Base-by-base conservation (phyloP, 345 rosid genomes). In the Hibiscus tridactylites region DNA sequence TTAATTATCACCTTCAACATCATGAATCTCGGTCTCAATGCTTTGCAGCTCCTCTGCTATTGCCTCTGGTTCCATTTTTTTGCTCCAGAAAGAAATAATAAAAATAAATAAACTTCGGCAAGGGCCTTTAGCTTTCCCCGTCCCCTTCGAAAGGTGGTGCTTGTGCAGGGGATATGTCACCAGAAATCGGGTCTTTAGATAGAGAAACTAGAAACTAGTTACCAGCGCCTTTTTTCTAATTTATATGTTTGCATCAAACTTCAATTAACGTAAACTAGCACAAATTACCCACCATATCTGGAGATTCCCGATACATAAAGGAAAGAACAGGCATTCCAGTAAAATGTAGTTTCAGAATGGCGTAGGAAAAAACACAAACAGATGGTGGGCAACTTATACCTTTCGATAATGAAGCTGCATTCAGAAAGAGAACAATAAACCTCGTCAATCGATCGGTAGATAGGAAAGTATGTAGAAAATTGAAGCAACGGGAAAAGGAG, bases 21-120 rank as follows among this genome's bases (percentile, higher is more conserved):
- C 86, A 5, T 78, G 85, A 65, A 92, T 71, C 75, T 92, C 87
- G 10, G 75, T 47, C 65, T 88, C 96, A 56, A 92, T 81, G 42
- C 28, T 76, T 33, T 77, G 81, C 65, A 92, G 92, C 80, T 90
- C 96, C 67, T 83, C 84, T 33, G 80, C 37, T 76, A 89, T 78
- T 46, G 78, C 86, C 44, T 79, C 88, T 0, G 75, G 75, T 71
- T 87, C 91, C 92, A 87, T 87, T 65, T 54, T 53, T 13, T 42
- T 4, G 24, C 13, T 29, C 31, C 16, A 31, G 35, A 13, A n/a
- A 6, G 3, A 61, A 61, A 61, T 26, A 15, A 42, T 42, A 42
- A 42, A 42, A 29, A 26, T 26, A 54, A 17, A 17, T 19, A 17
- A 56, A 56, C 60, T 56, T 54, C 21, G 60, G 29, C 26, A 9